Conservation (phyloP, 192 early-diverging fungal species). For the Geranomyces variabilis region DNA sequence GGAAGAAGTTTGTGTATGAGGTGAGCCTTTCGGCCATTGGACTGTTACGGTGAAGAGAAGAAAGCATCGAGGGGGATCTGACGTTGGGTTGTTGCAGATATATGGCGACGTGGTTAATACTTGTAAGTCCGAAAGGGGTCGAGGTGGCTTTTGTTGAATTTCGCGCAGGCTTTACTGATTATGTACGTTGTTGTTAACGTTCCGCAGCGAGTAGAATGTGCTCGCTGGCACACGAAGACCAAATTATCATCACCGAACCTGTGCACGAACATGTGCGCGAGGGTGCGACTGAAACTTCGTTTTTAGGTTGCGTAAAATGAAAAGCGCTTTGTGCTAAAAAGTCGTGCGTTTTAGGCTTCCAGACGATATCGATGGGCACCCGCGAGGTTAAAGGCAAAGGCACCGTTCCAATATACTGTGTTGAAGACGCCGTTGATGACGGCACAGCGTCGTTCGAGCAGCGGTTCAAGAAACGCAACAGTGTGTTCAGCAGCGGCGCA, state of each 20-base stretch:
- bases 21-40: slow-evolving; percentile 24
- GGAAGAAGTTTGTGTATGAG: slow-evolving; percentile 55
- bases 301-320: background rate
- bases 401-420: slow-evolving; percentile 37
- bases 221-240: slow-evolving; percentile 32
- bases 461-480: background rate
- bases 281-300: background rate
- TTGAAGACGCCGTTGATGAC: slow-evolving; percentile 26
- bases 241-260: slow-evolving; percentile 46
- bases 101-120: slow-evolving; percentile 58
- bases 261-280: slow-evolving; percentile 18
- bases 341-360: too few species aligned
- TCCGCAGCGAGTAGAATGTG: slow-evolving; percentile 42
- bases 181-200: too few species aligned
- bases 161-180: too few species aligned
- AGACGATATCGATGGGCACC: slow-evolving; percentile 35
- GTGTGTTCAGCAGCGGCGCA: background rate
- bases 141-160: too few species aligned
- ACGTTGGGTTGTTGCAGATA: slow-evolving; percentile 29
- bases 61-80: too few species aligned
- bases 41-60: too few species aligned
- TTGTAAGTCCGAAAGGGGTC: slow-evolving; percentile 15
- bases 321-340: background rate
- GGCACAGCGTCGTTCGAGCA: slow-evolving; percentile 6
- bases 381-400: slow-evolving; percentile 53